Evolutionary conservation across 2,329 filamentous ascomycete genomes (phyloP).

Genomic region (Rutstroemia sp.): DNA sequence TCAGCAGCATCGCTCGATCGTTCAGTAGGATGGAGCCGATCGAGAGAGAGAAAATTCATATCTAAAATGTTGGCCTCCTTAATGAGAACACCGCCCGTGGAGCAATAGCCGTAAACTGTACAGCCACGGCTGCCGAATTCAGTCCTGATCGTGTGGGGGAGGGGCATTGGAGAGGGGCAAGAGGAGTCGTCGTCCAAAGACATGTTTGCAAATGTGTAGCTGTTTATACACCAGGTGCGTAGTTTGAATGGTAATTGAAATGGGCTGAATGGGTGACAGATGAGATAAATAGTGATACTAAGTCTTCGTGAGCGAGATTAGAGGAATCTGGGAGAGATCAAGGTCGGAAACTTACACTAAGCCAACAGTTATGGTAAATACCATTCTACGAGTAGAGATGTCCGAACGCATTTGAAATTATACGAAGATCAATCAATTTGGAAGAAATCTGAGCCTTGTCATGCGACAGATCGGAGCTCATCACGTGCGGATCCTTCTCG

Average conservation of each 20-base stretch:
- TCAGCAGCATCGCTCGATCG: neutral
- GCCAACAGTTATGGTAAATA: neutral
- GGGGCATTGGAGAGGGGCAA: neutral
- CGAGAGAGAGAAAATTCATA: neutral
- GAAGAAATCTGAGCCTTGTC: neutral
- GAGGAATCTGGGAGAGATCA: neutral
- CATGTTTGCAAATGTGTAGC: neutral
- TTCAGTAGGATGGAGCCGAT: neutral
- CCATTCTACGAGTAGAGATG: neutral
- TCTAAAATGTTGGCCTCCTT: neutral
- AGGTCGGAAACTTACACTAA: neutral
- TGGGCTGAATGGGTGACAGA: neutral
- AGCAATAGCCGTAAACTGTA: neutral
- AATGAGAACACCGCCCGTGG: neutral
- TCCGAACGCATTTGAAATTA: neutral
- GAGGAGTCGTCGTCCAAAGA: neutral
- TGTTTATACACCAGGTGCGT: neutral
- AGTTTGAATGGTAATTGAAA: neutral
- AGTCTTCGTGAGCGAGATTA: neutral
- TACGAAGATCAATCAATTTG: neutral
- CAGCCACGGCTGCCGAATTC: neutral
- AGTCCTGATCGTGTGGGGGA: neutral
- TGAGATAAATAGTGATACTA: neutral
- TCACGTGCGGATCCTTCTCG: neutral
- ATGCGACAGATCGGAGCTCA: neutral